phyloP scores from a whole-genome alignment of 2,329 filamentous ascomycete species.

The Fusarium pseudograminearum region DNA sequence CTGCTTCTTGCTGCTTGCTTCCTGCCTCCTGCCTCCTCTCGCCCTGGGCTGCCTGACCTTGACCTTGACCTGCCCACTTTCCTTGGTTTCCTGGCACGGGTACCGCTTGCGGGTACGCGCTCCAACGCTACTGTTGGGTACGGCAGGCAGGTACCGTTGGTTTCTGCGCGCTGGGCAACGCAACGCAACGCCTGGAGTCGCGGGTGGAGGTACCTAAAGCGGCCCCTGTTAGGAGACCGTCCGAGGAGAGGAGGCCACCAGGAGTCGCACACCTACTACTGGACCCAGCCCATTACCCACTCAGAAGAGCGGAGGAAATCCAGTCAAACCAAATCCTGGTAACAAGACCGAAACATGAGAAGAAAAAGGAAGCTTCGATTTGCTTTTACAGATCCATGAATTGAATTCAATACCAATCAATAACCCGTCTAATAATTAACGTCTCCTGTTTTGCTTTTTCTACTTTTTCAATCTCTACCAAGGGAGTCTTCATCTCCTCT shows the following conservation, averaged over 20 bases:
- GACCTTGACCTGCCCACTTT: neutral
- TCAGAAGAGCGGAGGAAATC: conserved; percentile 3
- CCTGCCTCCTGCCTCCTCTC: conserved; percentile 1
- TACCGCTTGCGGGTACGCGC: conserved; percentile 37
- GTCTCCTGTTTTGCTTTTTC: neutral
- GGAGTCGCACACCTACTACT: conserved; percentile 31
- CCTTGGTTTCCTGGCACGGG: conserved; percentile 34
- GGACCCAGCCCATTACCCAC: conserved; percentile 27
- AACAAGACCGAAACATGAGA: conserved; percentile 6
- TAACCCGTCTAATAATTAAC: neutral
- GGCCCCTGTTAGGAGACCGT: conserved; percentile 40
- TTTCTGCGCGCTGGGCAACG: conserved; percentile 32
- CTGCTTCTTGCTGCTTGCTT: conserved; percentile 5
- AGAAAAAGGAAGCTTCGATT: conserved; percentile 36
- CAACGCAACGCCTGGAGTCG: conserved; percentile 28
- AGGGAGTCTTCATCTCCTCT: neutral
- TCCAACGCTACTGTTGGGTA: neutral
- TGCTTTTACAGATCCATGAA: conserved; percentile 25
- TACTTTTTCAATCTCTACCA: conserved; percentile 9
- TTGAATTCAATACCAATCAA: conserved; percentile 3
- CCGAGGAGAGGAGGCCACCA: conserved; percentile 22
- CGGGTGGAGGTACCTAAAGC: conserved; percentile 35
- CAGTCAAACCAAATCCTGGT: conserved; percentile 23
- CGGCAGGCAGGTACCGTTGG: conserved; percentile 31
- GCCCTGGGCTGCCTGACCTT: conserved; percentile 10